Conservation (phyloP, 2,329 filamentous ascomycete species). For the Geosmithia flava region DNA sequence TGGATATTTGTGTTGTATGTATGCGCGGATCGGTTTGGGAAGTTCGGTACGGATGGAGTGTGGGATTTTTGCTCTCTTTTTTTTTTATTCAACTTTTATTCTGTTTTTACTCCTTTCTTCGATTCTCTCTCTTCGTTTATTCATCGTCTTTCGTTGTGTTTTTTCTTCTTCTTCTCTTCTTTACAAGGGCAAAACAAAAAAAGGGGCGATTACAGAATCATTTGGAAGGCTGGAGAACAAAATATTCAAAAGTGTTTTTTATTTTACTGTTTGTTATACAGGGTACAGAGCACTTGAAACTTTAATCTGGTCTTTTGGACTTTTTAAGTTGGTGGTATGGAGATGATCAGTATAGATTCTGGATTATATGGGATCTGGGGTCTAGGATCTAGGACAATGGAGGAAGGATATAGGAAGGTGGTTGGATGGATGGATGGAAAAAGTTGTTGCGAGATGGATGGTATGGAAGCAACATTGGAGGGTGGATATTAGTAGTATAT, state of each 20-base stretch:
- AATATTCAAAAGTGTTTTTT: background rate
- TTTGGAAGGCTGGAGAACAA: background rate
- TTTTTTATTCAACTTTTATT: constrained; percentile 1
- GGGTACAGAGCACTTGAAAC: no score
- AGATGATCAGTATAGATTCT: no score
- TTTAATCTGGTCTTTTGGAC: no score
- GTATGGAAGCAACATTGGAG: background rate
- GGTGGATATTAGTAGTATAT: no score
- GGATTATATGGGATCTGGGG: no score
- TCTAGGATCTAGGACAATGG: no score
- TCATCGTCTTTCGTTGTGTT: background rate
- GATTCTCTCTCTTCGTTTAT: background rate
- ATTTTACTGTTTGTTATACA: no score
- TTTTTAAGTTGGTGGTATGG: no score
- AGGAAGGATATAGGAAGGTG: no score
- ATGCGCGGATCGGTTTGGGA: constrained; percentile 12
- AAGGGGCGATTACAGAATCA: no score
- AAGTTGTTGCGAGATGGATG: background rate
- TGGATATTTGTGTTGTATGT: constrained; percentile 13
- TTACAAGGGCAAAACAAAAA: background rate
- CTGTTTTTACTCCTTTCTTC: background rate
- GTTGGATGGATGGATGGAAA: background rate
- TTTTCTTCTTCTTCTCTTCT: background rate
- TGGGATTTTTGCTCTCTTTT: constrained; percentile 12
- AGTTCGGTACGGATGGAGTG: constrained; percentile 21